Conservation (phyloP, 1,139 yeast genomes). For the Geotrichum cucujoidarum region DNA sequence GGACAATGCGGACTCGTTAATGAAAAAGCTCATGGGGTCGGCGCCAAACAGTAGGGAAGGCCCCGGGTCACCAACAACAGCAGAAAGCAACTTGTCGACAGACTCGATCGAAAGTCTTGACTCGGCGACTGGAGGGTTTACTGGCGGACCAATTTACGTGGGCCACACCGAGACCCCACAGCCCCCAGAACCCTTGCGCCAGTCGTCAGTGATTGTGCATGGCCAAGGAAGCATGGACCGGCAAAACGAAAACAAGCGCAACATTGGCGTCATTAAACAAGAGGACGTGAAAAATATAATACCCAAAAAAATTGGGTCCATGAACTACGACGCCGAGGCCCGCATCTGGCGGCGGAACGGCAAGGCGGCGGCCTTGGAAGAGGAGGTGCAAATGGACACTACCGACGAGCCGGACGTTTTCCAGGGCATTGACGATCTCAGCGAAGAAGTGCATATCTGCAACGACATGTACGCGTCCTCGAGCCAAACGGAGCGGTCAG, state of each 20-base stretch:
- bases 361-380: background rate
- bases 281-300: conserved; percentile 16
- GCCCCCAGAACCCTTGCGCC: background rate
- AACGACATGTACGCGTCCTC: no score
- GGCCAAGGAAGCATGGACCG: background rate
- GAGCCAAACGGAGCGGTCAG: background rate
- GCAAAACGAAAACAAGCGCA: conserved; percentile 2
- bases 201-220: conserved; percentile 10
- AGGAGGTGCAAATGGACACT: background rate
- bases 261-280: conserved; percentile 14
- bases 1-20: conserved; percentile 17
- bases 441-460: conserved; percentile 8
- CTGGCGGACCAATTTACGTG: background rate
- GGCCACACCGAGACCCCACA: background rate
- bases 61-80: background rate
- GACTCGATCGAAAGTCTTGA: conserved; percentile 9
- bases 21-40: conserved; percentile 14
- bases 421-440: conserved; percentile 18
- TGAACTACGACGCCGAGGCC: conserved; percentile 15
- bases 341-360: conserved; percentile 13
- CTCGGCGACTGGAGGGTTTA: background rate
- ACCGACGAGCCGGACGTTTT: conserved; percentile 16
- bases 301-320: conserved; percentile 15
- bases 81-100: conserved; percentile 5
- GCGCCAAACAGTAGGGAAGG: background rate